Evolutionary conservation across 306 rosid species (phyloP), one percentile per base, ranked within the genome.

Genomic region (Carpinus viminea): DNA sequence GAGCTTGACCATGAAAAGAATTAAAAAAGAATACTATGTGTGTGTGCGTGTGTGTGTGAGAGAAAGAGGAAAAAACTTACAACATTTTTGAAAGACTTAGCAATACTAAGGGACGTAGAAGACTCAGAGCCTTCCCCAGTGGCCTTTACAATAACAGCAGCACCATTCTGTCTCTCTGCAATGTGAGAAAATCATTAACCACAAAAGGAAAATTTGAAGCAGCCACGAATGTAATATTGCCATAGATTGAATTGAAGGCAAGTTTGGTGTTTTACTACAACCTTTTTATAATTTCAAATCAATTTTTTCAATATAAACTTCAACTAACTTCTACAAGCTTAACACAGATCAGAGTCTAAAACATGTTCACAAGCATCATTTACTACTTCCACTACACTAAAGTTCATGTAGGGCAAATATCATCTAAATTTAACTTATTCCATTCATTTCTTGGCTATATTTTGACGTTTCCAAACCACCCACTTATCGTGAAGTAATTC

Each of bases 51-150:
- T 3, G 43, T 4, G 43, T 38, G 43, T 13, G 45, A 41, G 46
- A 74, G 72, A 24, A 52, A 68, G 62, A 28, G 76, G 1, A 62
- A 68, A 73, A 59, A 70, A 87, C 98, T 90, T 84, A 92, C 97
- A 46, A 83, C 86, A 84, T 84, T 95, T 85, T 89, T 89, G 83
- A 88, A 90, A 68, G 97, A 86, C 83, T 95, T 83, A 54, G 88
- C 65, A 76, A 95, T 70, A 80, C 90, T 87, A 55, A 91, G 81
- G 54, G 95, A 87, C 69, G 84, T 86, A 43, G 98, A 89, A 69
- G 98, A 91, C 76, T 92, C 93, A 0, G 97, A 82, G 83, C 88
- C 84, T 43, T 86, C 95, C 75, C 90, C 88, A 65, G 90, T 34
- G 66, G 98, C 96, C 80, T 87, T 91, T 83, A 85, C 93, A 82